Conservation (phyloP, 1,139 yeast species). For the Hemisphaericaspora xylofermentans region DNA sequence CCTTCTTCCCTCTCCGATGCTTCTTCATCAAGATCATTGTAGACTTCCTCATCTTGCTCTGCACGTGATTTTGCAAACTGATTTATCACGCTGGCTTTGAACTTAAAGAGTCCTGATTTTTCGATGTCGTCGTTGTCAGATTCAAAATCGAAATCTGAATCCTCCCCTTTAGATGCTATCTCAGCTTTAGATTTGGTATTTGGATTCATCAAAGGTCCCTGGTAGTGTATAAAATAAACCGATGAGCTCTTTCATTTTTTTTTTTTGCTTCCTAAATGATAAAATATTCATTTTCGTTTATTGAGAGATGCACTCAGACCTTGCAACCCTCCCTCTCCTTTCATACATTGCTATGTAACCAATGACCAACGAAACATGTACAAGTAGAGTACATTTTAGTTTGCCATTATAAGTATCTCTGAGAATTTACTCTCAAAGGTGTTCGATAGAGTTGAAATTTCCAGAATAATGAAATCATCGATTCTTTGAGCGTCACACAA, state of each 20-base stretch:
- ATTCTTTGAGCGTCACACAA: too few species aligned
- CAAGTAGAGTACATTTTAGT: too few species aligned
- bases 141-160: conserved; percentile 11
- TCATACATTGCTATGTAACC: too few species aligned
- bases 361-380: too few species aligned
- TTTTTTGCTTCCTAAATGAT: not conserved
- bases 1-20: conserved; percentile 9
- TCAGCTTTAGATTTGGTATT: not conserved
- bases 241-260: not conserved
- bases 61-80: not conserved
- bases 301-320: too few species aligned
- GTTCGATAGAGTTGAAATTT: too few species aligned
- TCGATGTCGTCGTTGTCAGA: conserved; percentile 18
- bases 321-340: too few species aligned
- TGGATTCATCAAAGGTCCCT: not conserved
- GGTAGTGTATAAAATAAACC: too few species aligned
- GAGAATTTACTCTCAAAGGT: too few species aligned
- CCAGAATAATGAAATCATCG: too few species aligned
- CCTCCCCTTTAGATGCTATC: not conserved
- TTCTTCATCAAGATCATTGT: conserved; percentile 9
- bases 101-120: conserved; percentile 22
- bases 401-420: too few species aligned
- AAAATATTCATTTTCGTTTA: not conserved
- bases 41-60: conserved; percentile 14
- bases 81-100: conserved; percentile 4